Base-by-base conservation (phyloP, 2,329 filamentous ascomycete species). In the Neopestalotiopsis sp. region DNA sequence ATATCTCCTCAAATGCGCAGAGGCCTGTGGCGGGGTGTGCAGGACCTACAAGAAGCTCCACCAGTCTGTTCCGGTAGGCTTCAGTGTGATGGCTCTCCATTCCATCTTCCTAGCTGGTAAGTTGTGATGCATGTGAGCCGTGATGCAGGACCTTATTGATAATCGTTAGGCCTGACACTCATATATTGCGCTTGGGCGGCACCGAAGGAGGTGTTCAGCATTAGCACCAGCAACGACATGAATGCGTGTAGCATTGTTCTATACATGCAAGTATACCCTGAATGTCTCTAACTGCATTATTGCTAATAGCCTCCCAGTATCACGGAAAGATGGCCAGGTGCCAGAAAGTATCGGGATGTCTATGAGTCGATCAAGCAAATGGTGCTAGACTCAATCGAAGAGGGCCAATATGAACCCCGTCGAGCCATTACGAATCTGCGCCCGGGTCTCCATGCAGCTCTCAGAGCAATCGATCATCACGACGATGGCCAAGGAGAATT, bases 181-280 rank as follows among this genome's bases (percentile, higher is more conserved):
- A 70, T 78, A 10, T 80, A 79, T 67, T 77, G 76, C 64, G 71
- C 73, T 20, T 80, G 76, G 76, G 71, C 70, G 0, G 71, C 72
- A 13, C 72, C 71, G 10, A 68, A 71, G 10, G 70, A 73, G 13
- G 61, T 76, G 4, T 73, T 73, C 56, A 73, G 60, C 20, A 72
- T 71, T 52, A 69, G 65, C 5, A 72, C 71, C n/a, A 68, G 71
- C 20, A 76, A 75, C 17, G 74, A 76, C 52, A 75, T 78, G 32
- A 72, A 75, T 52, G 75, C 75, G n/a, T 75, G 73, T 52, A 73
- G 72, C 32, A 74, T 71, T 24, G 71, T 75, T 2, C 67, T 75
- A 2, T 73, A 72, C 32, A 73, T 75, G 57, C 24, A 59, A 14
- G 57, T 6, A 10, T 52, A 20, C 24, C 24, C 2, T 14, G 9